Base-by-base conservation (phyloP, 495 filamentous ascomycete genomes). In the Talaromyces borbonicus region DNA sequence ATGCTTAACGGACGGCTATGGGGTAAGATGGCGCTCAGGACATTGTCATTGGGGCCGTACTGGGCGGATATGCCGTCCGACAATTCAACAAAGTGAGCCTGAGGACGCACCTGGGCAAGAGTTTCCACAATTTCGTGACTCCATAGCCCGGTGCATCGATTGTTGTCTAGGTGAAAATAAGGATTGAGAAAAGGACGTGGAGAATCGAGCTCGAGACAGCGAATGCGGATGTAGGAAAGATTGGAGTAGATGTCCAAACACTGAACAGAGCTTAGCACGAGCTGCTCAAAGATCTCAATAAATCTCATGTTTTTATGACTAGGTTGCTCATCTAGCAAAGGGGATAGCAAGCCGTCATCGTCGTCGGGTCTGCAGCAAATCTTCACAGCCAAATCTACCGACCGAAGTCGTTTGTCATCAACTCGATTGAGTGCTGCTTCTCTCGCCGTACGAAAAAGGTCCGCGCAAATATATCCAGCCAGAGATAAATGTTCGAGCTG, bases 131-230 rank as follows among this genome's bases (percentile, higher is more conserved):
- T 85, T 6, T 69, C 60, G 5, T 78, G 73, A 57, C 77, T 84
- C 81, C 81, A 87, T 1, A 87, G 69, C 8, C 83, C 83, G 1
- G 74, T 77, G 50, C 75, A 79, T 54, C 71, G 57, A 14, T 73
- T 69, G 49, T 76, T 61, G 11, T 65, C 58, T 11, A 85, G 62
- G 49, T 79, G 63, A 53, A 85, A 87, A 52, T 79, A 76, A 0
- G 83, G 83, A 50, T 85, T 85, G 1, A 85, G 61, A 3, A 73
- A 72, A 0, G 55, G 63, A 37, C 56, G 55, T 9, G 56, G 67
- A 56, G 63, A 69, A 73, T 81, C 81, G 2, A 85, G 70, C 56
- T 87, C 82, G 19, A 87, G 76, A 55, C 81, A 85, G 42, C 81
- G 79, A 51, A 87, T 83, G 45, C 80, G 67, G 19, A 87, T 59